Base-by-base conservation (phyloP, 208 protist species). In the Acanthamoeba sp. region DNA sequence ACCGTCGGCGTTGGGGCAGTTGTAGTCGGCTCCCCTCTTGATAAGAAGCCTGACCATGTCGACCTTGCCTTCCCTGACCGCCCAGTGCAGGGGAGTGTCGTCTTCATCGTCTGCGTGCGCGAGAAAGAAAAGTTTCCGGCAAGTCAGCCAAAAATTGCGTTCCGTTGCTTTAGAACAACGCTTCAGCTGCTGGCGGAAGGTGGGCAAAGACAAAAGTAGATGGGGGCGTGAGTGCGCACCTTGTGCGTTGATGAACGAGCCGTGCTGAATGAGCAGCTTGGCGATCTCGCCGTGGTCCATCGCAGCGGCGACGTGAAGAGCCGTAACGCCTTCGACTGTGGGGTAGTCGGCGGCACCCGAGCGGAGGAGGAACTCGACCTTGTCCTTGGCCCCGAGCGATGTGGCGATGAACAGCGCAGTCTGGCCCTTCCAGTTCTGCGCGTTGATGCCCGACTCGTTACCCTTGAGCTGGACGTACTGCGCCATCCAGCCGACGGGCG, bases 71-170 rank as follows among this genome's bases (percentile, higher is more conserved):
- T 85, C 76, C 38, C 76, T 48, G 22, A 85, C 40, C n/a, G 76
- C 76, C 76, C 76, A 85, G 42, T 85, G 76, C 38, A 85, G n/a
- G 42, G 76, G 42, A n/a, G 76, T 85, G 76, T 85, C 76, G 22
- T 57, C 76, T 85, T 85, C 76, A 34, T 85, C 42, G 48, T 85
- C 66, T 64, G 57, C 12, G 7, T 0, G 5, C 45, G 45, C 45
- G 45, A 48, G 6, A 10, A 55, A 18, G 22, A 6, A 22, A 14
- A 18, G 22, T 10, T 7, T 7, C 0, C 7, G 24, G 55, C 6
- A 7, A 62, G 55, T n/a, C 55, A 22, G 14, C 24, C 0, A 59
- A 27, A 4, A 7, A n/a, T 29, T 20, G 10, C 18, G 55, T 50
- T 50, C 18, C 5, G 45, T 50, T 50, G 45, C 45, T 50, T 50